A percentile compares a stretch with the other conserved stretches of the same genome.
Evolutionary conservation across 805 yeast genomes (phyloP).

Genomic region (Candida palmyrensis): DNA sequence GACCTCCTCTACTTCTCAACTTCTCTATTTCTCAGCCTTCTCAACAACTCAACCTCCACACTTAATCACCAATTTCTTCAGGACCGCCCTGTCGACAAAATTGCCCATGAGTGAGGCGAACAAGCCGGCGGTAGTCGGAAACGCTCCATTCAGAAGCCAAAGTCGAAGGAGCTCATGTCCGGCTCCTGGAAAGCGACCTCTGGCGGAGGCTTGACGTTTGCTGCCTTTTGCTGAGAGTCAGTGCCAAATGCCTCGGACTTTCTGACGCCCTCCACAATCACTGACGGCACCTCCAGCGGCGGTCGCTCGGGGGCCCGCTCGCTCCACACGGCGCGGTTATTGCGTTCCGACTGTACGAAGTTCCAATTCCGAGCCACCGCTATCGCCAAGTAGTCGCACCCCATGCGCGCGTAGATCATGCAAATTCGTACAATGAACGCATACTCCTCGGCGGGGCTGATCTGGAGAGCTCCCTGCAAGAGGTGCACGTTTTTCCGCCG

Average conservation of each 20-base stretch:
- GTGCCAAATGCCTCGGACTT: conserved; percentile 3
- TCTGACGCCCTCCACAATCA: not conserved
- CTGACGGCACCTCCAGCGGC: conserved; percentile 1
- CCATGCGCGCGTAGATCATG: conserved; percentile 76
- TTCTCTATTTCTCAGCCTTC: too few relatives aligned
- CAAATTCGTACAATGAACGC: conserved; percentile 58
- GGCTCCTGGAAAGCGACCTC: conserved; percentile 61
- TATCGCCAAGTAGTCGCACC: conserved; percentile 76
- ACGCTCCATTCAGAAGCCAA: conserved; percentile 35
- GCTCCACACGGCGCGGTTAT: not conserved
- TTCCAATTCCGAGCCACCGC: conserved; percentile 64
- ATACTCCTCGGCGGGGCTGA: conserved; percentile 47
- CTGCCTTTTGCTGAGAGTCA: not conserved
- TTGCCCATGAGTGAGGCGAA: too few relatives aligned
- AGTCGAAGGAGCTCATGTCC: conserved; percentile 69
- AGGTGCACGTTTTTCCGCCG: conserved; percentile 49
- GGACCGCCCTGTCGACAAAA: too few relatives aligned
- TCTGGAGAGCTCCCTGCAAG: conserved; percentile 43
- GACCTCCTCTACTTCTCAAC: too few relatives aligned
- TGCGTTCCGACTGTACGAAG: conserved; percentile 29
- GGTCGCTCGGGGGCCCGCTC: too few relatives aligned
- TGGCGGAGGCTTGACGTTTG: conserved; percentile 34
- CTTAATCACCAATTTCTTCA: too few relatives aligned
- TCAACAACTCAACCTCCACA: too few relatives aligned
- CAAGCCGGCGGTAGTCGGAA: too few relatives aligned